Evolutionary conservation across 108 stramenopile species (phyloP), one percentile per base, ranked within the genome.

Genomic region (Chaetoceros tenuissimus): DNA sequence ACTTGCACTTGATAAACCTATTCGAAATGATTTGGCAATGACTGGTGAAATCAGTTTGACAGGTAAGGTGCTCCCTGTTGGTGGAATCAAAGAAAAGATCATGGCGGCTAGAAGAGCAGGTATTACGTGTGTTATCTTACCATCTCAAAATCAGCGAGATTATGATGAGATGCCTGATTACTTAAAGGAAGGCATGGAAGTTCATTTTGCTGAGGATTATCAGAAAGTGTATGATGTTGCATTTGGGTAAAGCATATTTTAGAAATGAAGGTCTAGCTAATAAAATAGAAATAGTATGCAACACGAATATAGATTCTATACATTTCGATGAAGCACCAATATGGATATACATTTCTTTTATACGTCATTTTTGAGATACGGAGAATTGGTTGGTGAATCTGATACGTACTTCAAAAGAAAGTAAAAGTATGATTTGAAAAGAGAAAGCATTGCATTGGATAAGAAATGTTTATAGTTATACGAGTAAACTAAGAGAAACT

Each of bases 61-160:
- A 0, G 95, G 95, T 3, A 95, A 94, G 62, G 96, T 99, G 1
- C 71, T 99, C 0, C 89, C 96, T 0, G 95, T 99, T 21, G 98
- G 98, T 22, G 98, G 98, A 8, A 94, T 99, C 66, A 97, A 97
- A 69, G 98, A 99, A 69, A 99, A 99, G 76, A 90, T 83, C 45
- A 97, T 99, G 80, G 98, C 95, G 2, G 98, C 97, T 5, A 66
- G 96, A 28, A 78, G 98, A 57, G 87, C 97, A 3, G 95, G 96
- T 24, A 90, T 97, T 18, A 85, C 67, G 3, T 81, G 75, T 16
- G 74, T 99, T 2, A 67, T 98, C 16, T 58, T 98, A 1, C 98
- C 98, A 1, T 62, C 66, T 28, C 94, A 88, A 24, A 97, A 97
- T 67, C 76, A 81, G 62, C 72, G 94, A 22, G 98, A 99, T 55